Percentiles rank a stretch among this genome's conserved stretches.
Evolutionary conservation across 169 alveolate species (phyloP).

Genomic region (Blepharisma undulans): DNA sequence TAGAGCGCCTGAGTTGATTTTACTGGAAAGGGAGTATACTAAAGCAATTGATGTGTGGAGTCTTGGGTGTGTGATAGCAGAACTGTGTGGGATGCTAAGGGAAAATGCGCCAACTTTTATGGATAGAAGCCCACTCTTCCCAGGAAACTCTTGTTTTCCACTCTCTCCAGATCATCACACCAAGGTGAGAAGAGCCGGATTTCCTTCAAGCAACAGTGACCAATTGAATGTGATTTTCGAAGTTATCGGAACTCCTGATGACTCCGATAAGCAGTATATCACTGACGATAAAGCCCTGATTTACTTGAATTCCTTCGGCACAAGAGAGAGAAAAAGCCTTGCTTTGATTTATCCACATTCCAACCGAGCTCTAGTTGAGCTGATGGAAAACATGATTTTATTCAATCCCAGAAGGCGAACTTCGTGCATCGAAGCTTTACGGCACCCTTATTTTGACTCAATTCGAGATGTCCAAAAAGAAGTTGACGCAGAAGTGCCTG

Average conservation of each 20-base stretch:
- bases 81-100: constrained; percentile 81
- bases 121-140: constrained; percentile 96
- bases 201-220: constrained; percentile 84
- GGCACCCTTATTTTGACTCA: constrained; percentile 91
- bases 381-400: constrained; percentile 89
- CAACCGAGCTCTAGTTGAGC: constrained; percentile 83
- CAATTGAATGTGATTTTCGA: constrained; percentile 96
- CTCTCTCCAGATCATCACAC: constrained; percentile 91
- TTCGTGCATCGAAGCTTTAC: constrained; percentile 93
- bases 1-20: constrained; percentile 98
- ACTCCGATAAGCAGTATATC: constrained; percentile 82
- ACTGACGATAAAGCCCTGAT: constrained; percentile 11
- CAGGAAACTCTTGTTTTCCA: constrained; percentile 96
- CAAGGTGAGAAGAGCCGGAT: constrained; percentile 21
- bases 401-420: constrained; percentile 93
- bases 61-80: constrained; percentile 96
- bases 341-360: constrained; percentile 75
- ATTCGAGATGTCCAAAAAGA: constrained; percentile 25
- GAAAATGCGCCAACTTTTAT: constrained; percentile 92
- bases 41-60: constrained; percentile 99
- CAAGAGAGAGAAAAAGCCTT: neutral
- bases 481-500: neutral
- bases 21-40: constrained; percentile 96
- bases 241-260: constrained; percentile 96
- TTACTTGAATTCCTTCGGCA: constrained; percentile 7